These are phyloP conservation scores for Penicillium argentinense DNA, from an alignment of 495 filamentous ascomycete genomes.

Conservation along the genomic window DNA sequence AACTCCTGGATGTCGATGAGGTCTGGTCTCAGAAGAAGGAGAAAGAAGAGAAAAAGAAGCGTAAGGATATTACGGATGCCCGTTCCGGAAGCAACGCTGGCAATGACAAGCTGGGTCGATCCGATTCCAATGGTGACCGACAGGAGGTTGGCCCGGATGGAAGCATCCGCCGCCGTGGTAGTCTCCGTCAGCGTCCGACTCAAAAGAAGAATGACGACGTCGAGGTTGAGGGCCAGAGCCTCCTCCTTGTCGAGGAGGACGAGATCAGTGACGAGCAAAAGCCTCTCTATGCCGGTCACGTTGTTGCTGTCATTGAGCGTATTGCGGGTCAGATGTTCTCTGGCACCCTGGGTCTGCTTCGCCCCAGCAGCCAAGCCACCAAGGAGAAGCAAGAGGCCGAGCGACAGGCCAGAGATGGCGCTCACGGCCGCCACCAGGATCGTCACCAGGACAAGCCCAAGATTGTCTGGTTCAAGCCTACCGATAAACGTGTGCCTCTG, in stretches of 20 bases:
- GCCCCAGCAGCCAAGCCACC: conserved; percentile 96
- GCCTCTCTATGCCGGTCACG: conserved; percentile 92
- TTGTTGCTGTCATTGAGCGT: conserved; percentile 96
- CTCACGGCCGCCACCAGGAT: conserved; percentile 70
- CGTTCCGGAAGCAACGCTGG: conserved; percentile 70
- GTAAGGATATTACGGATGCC: conserved; percentile 95
- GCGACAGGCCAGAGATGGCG: conserved; percentile 84
- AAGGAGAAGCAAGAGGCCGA: conserved; percentile 99
- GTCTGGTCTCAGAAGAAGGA: conserved; percentile 98
- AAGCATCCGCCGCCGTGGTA: conserved; percentile 87
- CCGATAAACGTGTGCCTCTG: conserved; percentile 95
- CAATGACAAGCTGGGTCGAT: conserved; percentile 63
- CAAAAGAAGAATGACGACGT: conserved; percentile 99
- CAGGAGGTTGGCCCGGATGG: conserved; percentile 68
- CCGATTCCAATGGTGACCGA: conserved; percentile 63
- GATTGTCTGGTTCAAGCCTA: conserved; percentile 99
- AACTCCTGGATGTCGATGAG: conserved; percentile 96
- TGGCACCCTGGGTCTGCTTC: conserved; percentile 86
- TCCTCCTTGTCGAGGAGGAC: conserved; percentile 95
- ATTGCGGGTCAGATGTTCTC: conserved; percentile 99
- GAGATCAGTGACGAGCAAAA: conserved; percentile 99
- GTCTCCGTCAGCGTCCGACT: conserved; percentile 91
- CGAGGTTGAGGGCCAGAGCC: conserved; percentile 96
- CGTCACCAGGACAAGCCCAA: conserved; percentile 96
- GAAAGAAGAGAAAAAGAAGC: conserved; percentile 99